Evolutionary conservation across 768 basidiomycete species (phyloP).

Genomic region (Gymnopilus junonius): DNA sequence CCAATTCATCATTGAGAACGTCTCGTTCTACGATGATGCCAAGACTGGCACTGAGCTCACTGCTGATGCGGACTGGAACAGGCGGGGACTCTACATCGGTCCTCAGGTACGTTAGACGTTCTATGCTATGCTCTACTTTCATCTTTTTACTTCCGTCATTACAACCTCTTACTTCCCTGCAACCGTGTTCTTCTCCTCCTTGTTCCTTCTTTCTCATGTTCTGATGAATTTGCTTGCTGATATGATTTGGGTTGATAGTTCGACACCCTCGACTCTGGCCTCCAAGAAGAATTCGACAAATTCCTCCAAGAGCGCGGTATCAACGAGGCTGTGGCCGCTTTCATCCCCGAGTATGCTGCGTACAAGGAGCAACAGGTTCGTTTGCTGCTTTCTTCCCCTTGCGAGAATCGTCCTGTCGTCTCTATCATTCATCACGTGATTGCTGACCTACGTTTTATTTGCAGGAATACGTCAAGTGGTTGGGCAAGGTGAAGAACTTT

Average conservation of each 20-base stretch:
- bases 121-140: too few relatives aligned
- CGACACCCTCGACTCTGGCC: constrained; percentile 82
- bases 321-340: constrained; percentile 78
- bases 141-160: too few relatives aligned
- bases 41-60: constrained; percentile 76
- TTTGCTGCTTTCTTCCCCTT: background rate
- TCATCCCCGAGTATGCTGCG: constrained; percentile 88
- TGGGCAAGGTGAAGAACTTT: constrained; percentile 81
- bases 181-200: background rate
- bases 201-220: background rate
- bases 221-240: too few relatives aligned
- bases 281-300: constrained; percentile 92
- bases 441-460: constrained; percentile 10
- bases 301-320: constrained; percentile 92
- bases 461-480: constrained; percentile 93
- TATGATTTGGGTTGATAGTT: too few relatives aligned
- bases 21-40: constrained; percentile 80
- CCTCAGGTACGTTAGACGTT: constrained; percentile 61
- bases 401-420: background rate
- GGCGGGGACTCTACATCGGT: constrained; percentile 90
- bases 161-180: too few relatives aligned
- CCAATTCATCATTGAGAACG: constrained; percentile 84
- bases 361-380: constrained; percentile 91
- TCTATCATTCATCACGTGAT: background rate
- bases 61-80: constrained; percentile 93